A percentile compares a stretch with the other conserved stretches of the same genome.
Conservation (phyloP, 148 eudicot genomes). For the Chenopodium quinoa region DNA sequence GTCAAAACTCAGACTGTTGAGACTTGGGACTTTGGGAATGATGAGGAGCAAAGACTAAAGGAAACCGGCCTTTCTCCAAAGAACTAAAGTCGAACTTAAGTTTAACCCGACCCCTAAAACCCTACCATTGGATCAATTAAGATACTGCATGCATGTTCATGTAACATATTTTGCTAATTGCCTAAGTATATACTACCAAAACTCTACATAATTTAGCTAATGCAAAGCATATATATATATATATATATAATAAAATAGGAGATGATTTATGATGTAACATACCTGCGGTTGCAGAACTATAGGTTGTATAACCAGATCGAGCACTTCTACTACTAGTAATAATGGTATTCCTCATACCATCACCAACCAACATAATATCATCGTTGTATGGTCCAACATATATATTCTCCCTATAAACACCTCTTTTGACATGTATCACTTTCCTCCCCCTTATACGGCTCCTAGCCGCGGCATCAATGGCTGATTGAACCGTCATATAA, state of each 20-base stretch:
- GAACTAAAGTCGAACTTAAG: no score
- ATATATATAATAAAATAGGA: no score
- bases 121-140: no score
- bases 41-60: no score
- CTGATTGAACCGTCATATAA: constrained; percentile 43
- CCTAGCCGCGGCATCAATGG: constrained; percentile 44
- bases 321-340: constrained; percentile 58
- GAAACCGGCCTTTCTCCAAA: no score
- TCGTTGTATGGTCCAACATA: constrained; percentile 34
- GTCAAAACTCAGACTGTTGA: no score
- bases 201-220: not conserved
- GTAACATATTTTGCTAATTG: no score
- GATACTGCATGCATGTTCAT: no score
- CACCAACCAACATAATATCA: constrained; percentile 67
- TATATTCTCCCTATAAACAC: constrained; percentile 47
- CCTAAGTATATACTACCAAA: no score
- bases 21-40: no score
- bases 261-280: constrained; percentile 1
- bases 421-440: constrained; percentile 40
- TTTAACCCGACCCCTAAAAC: no score
- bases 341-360: constrained; percentile 53
- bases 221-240: not conserved
- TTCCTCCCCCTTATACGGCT: constrained; percentile 30
- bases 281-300: constrained; percentile 76
- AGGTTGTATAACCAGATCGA: constrained; percentile 55